Conservation (phyloP, 225 moss, liverwort and hornwort species). For the Asterella californica region DNA sequence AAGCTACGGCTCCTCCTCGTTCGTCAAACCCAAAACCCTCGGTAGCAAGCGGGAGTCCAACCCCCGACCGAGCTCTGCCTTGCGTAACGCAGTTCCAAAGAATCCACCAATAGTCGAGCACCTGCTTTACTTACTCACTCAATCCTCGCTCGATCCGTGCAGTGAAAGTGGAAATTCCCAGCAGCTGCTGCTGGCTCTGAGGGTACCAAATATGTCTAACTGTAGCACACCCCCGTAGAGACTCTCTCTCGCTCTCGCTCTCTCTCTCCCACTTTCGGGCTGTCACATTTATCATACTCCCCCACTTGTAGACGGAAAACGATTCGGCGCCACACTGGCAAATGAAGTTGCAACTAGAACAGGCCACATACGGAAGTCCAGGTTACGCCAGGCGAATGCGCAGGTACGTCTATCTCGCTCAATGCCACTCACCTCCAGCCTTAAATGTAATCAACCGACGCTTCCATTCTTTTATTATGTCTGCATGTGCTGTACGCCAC, state of each 20-base stretch:
- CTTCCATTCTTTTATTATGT: slow-evolving; percentile 6
- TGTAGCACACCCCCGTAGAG: not conserved
- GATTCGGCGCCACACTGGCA: slow-evolving; percentile 2
- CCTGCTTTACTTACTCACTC: not conserved
- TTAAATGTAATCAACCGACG: not conserved
- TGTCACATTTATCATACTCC: not conserved
- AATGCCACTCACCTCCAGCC: not conserved
- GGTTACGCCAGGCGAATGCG: not conserved
- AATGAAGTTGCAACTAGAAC: not conserved
- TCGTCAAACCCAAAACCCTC: not conserved
- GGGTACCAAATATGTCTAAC: not conserved
- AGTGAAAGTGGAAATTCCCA: not conserved
- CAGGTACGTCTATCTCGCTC: not conserved
- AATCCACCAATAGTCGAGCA: not conserved
- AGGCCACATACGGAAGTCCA: not conserved
- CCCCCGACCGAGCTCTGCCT: not conserved
- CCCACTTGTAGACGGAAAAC: not conserved
- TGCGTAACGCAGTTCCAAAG: not conserved
- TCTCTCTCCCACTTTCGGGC: not conserved
- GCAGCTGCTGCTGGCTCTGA: not conserved
- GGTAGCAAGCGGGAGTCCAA: too few species aligned
- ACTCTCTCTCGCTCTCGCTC: not conserved
- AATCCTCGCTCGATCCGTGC: not conserved
- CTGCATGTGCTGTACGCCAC: not conserved
- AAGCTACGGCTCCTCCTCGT: not conserved